Base-by-base conservation (phyloP, 208 protist genomes). In the Herpetomonas tarakana region DNA sequence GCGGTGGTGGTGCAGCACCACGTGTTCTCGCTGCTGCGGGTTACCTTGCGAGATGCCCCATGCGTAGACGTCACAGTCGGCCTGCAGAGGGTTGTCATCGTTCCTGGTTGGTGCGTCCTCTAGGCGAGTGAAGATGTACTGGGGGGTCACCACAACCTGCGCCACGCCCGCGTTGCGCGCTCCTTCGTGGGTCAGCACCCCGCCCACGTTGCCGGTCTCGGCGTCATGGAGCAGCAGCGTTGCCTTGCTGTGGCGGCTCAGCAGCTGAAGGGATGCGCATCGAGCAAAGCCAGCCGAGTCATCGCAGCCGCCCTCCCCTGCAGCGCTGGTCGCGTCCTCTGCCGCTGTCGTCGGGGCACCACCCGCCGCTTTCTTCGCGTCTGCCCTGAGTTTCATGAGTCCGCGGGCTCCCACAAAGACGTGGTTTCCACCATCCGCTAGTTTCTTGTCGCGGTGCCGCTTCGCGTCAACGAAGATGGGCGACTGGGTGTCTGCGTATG, bases 21-120 rank as follows among this genome's bases (percentile, higher is more conserved):
- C n/a, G n/a, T n/a, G n/a, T n/a, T n/a, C n/a, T n/a, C n/a, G n/a
- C n/a, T n/a, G n/a, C n/a, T n/a, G n/a, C n/a, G n/a, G n/a, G n/a
- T n/a, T n/a, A n/a, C n/a, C n/a, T n/a, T n/a, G n/a, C 44, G 44
- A 46, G 2, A 69, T 60, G 45, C 78, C 47, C 86, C 86, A 96
- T 16, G 83, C 74, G 52, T 87, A 87, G 3, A 96, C 68, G 65
- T 71, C 74, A 3, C 50, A 57, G 38, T 89, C 85, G 41, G 78
- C 80, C 44, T 90, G 76, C 21, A 73, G 49, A 11, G 44, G 16
- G 44, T 18, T 49, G 44, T 49, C 44, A 18, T 64, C 64, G 24
- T 76, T 64, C 21, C 61, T 62, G 3, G 51, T 65, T 0, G 56
- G 52, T 0, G 72, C 70, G 50, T 68, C 76, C 52, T 91, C 77